Conservation (phyloP, 805 yeast species). For the Metschnikowia lochheadii region DNA sequence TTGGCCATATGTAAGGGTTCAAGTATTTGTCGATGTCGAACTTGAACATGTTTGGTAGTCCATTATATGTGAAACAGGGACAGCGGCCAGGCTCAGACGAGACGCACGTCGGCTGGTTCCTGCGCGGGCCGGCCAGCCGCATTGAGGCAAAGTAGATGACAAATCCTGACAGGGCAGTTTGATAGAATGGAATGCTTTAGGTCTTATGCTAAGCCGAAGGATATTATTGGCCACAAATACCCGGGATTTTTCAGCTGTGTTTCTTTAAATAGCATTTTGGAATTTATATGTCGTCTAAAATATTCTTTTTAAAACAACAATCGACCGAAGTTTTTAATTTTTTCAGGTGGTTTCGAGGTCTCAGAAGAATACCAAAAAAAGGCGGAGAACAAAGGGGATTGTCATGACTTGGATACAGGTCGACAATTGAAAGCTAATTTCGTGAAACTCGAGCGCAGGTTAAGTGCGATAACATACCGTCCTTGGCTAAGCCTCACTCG, state of each 20-base stretch:
- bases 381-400: background rate
- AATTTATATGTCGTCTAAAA: background rate
- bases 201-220: no score
- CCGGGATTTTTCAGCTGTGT: no score
- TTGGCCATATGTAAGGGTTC: constrained; percentile 27
- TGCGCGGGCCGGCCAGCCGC: background rate
- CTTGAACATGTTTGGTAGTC: constrained; percentile 22
- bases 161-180: background rate
- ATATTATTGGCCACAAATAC: no score
- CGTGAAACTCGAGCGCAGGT: background rate
- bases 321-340: background rate
- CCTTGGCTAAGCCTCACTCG: background rate
- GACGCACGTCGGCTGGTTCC: background rate
- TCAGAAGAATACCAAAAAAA: background rate
- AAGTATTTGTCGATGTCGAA: constrained; percentile 34
- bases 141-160: background rate
- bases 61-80: background rate
- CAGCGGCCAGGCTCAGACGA: background rate
- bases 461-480: background rate
- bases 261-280: background rate
- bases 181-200: background rate
- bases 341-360: background rate
- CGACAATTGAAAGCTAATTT: background rate
- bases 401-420: background rate
- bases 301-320: background rate